Percentiles rank a stretch among this genome's conserved stretches.
These are phyloP conservation scores for Eutypella sp. DNA, from an alignment of 2,329 filamentous ascomycete species.

Conservation along the genomic window DNA sequence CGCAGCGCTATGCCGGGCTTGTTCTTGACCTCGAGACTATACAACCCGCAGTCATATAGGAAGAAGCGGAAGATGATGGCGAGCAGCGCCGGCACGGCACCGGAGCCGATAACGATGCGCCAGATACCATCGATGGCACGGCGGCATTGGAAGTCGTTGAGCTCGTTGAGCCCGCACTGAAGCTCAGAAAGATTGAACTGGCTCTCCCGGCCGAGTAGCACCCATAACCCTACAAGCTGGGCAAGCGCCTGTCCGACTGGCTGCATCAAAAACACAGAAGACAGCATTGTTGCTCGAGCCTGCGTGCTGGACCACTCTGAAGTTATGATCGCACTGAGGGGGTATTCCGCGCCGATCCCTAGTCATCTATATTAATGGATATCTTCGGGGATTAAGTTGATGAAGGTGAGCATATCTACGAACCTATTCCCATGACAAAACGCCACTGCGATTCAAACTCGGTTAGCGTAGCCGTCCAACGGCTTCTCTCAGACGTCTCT, in stretches of 20 bases:
- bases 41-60: constrained; percentile 61
- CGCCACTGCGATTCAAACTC: constrained; percentile 19
- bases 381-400: neutral
- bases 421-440: constrained; percentile 17
- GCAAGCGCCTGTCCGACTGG: constrained; percentile 62
- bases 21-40: constrained; percentile 60
- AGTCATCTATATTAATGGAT: neutral
- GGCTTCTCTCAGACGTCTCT: too few species aligned
- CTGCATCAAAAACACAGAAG: constrained; percentile 65
- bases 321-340: constrained; percentile 61
- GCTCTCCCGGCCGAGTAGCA: constrained; percentile 38
- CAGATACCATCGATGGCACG: constrained; percentile 55
- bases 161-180: constrained; percentile 43
- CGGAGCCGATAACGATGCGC: constrained; percentile 62
- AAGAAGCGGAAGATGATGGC: constrained; percentile 63
- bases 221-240: constrained; percentile 55
- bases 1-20: constrained; percentile 54
- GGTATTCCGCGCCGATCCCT: constrained; percentile 42
- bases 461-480: constrained; percentile 21
- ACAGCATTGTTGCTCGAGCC: constrained; percentile 63
- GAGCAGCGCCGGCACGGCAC: constrained; percentile 57
- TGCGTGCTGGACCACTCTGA: constrained; percentile 60
- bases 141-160: constrained; percentile 41
- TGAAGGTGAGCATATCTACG: neutral
- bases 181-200: constrained; percentile 36